These are phyloP conservation scores for Magnusiomyces magnusii DNA, from an alignment of 1,139 yeast genomes.

Conservation along the genomic window DNA sequence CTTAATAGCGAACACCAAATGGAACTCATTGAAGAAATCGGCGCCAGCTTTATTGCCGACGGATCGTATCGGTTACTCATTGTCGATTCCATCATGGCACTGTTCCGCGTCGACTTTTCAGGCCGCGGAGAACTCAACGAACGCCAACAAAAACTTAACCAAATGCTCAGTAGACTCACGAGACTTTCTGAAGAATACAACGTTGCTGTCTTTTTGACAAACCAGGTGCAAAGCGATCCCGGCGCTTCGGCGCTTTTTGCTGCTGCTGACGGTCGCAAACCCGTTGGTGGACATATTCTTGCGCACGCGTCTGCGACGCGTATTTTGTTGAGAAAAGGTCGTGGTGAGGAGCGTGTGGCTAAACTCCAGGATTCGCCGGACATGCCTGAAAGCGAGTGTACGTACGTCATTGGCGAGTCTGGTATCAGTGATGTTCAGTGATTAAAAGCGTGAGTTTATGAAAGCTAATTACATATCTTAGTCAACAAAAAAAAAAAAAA, in stretches of 20 bases:
- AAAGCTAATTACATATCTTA: neutral
- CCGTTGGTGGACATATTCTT: slow-evolving; percentile 57
- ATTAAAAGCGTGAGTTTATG: neutral
- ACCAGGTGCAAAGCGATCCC: slow-evolving; percentile 62
- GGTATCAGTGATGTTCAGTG: slow-evolving; percentile 42
- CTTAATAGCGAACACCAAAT: slow-evolving; percentile 54
- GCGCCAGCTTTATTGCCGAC: slow-evolving; percentile 40
- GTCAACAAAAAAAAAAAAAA: neutral
- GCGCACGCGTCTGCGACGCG: slow-evolving; percentile 63
- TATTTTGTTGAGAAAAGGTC: slow-evolving; percentile 49
- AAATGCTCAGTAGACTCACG: slow-evolving; percentile 46
- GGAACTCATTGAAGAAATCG: slow-evolving; percentile 49
- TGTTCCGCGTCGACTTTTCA: slow-evolving; percentile 50
- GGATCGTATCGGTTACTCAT: slow-evolving; percentile 43
- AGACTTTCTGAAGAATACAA: slow-evolving; percentile 54
- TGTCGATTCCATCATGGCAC: slow-evolving; percentile 56
- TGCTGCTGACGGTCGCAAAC: slow-evolving; percentile 57
- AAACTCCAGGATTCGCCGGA: slow-evolving; percentile 56
- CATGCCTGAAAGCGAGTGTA: slow-evolving; percentile 53
- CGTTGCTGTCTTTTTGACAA: slow-evolving; percentile 51
- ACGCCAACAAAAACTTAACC: slow-evolving; percentile 53
- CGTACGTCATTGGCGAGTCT: slow-evolving; percentile 46
- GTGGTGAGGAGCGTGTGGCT: slow-evolving; percentile 60
- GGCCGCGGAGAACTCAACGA: slow-evolving; percentile 58
- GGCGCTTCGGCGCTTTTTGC: slow-evolving; percentile 61